Conservation (phyloP, 345 rosid species). For the Citrus sinensis region DVS_A1.0 CM039168.1:3270501-3271000, state of each 20-base stretch:
- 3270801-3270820: background rate
- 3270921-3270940: too few relatives aligned
- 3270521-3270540: slow-evolving; percentile 94
- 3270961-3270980: background rate
- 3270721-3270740: slow-evolving; percentile 72
- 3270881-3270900: background rate
- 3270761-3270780: background rate
- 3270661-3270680: slow-evolving; percentile 73
- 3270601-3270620: slow-evolving; percentile 96
- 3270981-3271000: background rate
- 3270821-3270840: background rate
- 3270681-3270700: slow-evolving; percentile 52
- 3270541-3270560: slow-evolving; percentile 86
- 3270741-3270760: slow-evolving; percentile 54
- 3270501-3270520: slow-evolving; percentile 95
- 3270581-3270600: slow-evolving; percentile 87
- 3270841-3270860: background rate
- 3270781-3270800: background rate
- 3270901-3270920: background rate
- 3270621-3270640: slow-evolving; percentile 71
- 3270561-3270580: slow-evolving; percentile 83
- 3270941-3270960: background rate
- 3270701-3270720: slow-evolving; percentile 63
- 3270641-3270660: slow-evolving; percentile 82
- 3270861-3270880: background rate